Percentiles rank a stretch among this genome's conserved stretches.
phyloP scores from a whole-genome alignment of 2,329 filamentous ascomycete genomes.

The Cercospora berteroae region DNA sequence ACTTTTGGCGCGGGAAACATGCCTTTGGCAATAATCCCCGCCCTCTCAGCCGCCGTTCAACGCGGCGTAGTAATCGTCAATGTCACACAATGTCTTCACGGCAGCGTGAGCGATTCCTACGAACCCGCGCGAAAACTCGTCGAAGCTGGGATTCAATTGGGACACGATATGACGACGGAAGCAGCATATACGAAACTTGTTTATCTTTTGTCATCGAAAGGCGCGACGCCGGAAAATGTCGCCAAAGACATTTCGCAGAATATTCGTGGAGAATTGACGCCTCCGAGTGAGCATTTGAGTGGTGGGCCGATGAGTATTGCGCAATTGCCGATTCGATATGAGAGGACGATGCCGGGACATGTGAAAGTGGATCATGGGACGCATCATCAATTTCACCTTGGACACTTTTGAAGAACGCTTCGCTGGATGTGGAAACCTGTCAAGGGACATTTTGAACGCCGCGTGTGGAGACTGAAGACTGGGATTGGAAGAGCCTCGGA shows the following conservation, averaged over 20 bases:
- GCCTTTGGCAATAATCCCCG: slow-evolving; percentile 76
- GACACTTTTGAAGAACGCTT: neutral
- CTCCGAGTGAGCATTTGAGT: slow-evolving; percentile 16
- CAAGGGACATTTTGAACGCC: neutral
- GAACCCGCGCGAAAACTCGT: slow-evolving; percentile 61
- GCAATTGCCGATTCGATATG: slow-evolving; percentile 27
- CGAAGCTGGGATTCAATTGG: slow-evolving; percentile 84
- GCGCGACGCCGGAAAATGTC: slow-evolving; percentile 63
- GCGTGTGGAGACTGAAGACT: neutral
- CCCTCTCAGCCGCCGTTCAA: slow-evolving; percentile 63
- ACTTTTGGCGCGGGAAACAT: slow-evolving; percentile 93
- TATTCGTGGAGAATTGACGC: slow-evolving; percentile 79
- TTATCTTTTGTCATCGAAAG: slow-evolving; percentile 62
- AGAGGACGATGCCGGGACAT: slow-evolving; percentile 25
- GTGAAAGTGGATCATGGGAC: slow-evolving; percentile 7
- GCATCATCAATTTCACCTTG: slow-evolving; percentile 1
- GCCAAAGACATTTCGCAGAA: slow-evolving; percentile 69
- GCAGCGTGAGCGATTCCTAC: slow-evolving; percentile 42
- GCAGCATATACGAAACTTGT: slow-evolving; percentile 88
- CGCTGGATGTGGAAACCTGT: neutral
- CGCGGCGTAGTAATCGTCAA: slow-evolving; percentile 85
- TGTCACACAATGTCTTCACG: slow-evolving; percentile 72
- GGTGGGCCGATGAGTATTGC: slow-evolving; percentile 25
- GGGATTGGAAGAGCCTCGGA: neutral
- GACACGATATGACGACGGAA: slow-evolving; percentile 84